Percentiles rank a stretch among this genome's conserved stretches.
Evolutionary conservation across 139 green algal species (phyloP).

Genomic region (Chlorella sp.): DNA sequence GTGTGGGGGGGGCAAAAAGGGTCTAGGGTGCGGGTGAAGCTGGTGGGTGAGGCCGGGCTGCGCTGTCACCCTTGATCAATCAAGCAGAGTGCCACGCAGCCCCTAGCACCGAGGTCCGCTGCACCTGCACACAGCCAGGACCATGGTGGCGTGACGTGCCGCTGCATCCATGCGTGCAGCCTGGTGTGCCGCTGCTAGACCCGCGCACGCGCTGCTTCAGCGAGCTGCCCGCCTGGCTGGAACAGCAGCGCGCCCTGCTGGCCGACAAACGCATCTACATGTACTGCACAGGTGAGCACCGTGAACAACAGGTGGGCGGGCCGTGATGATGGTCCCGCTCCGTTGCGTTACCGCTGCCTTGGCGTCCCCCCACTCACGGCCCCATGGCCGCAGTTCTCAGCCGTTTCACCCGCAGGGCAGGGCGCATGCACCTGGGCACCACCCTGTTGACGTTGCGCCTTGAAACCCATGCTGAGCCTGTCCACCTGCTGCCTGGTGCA

Average conservation of each 20-base stretch:
- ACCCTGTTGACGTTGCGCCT: not conserved
- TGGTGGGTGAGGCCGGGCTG: too few species aligned
- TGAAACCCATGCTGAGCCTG: not conserved
- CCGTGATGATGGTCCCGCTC: not conserved
- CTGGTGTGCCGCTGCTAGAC: constrained; percentile 36
- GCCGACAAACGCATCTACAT: constrained; percentile 44
- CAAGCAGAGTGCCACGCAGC: too few species aligned
- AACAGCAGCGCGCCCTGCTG: constrained; percentile 28
- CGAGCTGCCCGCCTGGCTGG: constrained; percentile 69
- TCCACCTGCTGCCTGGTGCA: too few species aligned
- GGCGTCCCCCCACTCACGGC: not conserved
- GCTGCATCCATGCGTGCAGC: too few species aligned
- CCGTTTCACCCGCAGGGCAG: not conserved
- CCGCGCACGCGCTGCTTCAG: constrained; percentile 56
- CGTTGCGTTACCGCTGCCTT: not conserved
- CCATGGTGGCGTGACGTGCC: too few species aligned
- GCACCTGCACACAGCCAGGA: too few species aligned
- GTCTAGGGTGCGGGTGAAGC: too few species aligned
- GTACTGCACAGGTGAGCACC: constrained; percentile 64
- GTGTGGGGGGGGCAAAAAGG: too few species aligned
- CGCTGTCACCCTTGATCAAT: too few species aligned
- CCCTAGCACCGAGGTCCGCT: too few species aligned
- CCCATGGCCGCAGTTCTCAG: not conserved
- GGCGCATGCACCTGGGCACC: not conserved
- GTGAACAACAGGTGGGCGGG: not conserved